Conservation (phyloP, 352 stramenopile species). For the Phytophthora melonis region DNA sequence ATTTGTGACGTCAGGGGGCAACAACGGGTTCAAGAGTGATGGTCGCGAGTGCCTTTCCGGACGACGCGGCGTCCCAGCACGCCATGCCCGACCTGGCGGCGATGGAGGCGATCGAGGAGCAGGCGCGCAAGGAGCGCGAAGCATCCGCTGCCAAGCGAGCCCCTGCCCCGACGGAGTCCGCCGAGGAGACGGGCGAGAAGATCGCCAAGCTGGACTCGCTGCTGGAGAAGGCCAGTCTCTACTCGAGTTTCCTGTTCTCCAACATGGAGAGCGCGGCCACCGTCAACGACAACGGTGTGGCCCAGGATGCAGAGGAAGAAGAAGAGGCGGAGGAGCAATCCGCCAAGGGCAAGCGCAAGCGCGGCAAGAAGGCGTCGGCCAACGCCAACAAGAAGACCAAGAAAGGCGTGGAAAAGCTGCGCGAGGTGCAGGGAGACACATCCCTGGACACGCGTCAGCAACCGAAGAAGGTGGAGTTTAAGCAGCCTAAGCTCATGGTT, state of each 20-base stretch:
- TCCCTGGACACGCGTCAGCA: conserved; percentile 55
- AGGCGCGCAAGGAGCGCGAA: conserved; percentile 41
- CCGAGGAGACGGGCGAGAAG: conserved; percentile 65
- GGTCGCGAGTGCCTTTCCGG: conserved; percentile 56
- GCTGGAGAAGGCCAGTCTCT: conserved; percentile 89
- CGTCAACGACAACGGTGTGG: conserved; percentile 21
- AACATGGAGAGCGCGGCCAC: conserved; percentile 83
- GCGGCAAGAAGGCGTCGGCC: conserved; percentile 27
- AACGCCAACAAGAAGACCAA: conserved; percentile 41
- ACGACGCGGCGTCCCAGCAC: conserved; percentile 31
- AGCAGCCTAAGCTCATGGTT: conserved; percentile 80
- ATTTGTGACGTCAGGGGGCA: conserved; percentile 13
- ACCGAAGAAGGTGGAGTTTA: conserved; percentile 52
- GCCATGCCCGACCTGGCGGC: conserved; percentile 77
- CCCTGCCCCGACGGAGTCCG: conserved; percentile 17
- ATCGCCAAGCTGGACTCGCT: conserved; percentile 88
- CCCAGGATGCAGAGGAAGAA: conserved; percentile 14
- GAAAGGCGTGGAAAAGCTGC: conserved; percentile 76
- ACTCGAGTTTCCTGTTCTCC: conserved; percentile 89
- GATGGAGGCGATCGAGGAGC: conserved; percentile 71
- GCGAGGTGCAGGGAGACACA: conserved; percentile 64
- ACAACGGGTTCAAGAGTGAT: conserved; percentile 44
- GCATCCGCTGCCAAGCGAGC: conserved; percentile 23
- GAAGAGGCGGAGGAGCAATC: conserved; percentile 33
- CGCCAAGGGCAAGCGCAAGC: conserved; percentile 59